Base-by-base conservation (phyloP, 2,329 filamentous ascomycete genomes). In the Alternaria gaisen region DNA sequence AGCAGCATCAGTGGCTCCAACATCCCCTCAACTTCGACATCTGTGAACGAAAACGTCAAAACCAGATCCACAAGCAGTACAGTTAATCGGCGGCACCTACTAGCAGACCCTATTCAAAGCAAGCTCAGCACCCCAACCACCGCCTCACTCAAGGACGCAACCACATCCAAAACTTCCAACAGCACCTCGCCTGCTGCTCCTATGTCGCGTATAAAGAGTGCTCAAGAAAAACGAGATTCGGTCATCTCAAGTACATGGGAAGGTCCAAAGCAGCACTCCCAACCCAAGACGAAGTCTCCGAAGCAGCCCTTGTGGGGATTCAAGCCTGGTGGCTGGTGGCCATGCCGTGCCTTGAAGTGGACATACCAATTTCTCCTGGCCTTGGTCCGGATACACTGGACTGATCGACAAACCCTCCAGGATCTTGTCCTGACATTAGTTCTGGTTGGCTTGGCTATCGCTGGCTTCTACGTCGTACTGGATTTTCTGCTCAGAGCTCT, bases 401-500 rank as follows among this genome's bases (percentile, higher is more conserved):
- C 62, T 9, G 53, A 63, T 12, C 30, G 41, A 8, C 54, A 57
- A 6, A 24, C 11, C 2, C 44, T 18, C 61, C 65, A 55, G 3
- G 72, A 75, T 28, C 42, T 66, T 9, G 9, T 72, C 1, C 22
- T 68, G 14, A 65, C 66, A 10, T 16, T 71, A 1, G 22, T 41
- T 3, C n/a, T 72, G 2, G 24, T 67, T 10, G 28, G 41, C 4
- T 14, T 63, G 2, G 61, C 62, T 7, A 12, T 70, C 6, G 69
- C 63, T 11, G 62, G 53, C 0, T 60, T 58, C 41, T 76, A 71
- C 53, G 38, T 65, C 6, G 63, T 64, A 7, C 32, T 76, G 9
- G 70, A 73, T 22, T 64, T 71, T 20, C 0, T 73, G 22, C 51
- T 69, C 24, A 60, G 58, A 6, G 57, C 73, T 1, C 51, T 75